Evolutionary conservation across 2,329 filamentous ascomycete species (phyloP).

Genomic region (Exutisphaerella laricina): DNA sequence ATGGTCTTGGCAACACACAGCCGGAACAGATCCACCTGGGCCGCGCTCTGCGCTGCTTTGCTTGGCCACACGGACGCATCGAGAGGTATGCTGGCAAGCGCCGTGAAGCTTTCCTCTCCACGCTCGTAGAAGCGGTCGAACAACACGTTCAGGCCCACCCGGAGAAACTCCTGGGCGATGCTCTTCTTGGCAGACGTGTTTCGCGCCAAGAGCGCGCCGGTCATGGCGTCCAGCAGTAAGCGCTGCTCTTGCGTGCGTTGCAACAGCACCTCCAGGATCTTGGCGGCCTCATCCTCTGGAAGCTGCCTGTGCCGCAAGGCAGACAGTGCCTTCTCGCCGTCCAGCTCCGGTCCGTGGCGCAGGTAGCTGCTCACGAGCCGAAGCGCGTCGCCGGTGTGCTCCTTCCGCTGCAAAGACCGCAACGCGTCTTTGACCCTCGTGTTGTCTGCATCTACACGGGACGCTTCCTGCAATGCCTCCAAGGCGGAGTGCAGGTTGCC

Average conservation of each 20-base stretch:
- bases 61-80: slow-evolving; percentile 40
- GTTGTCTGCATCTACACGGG: slow-evolving; percentile 39
- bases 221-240: slow-evolving; percentile 35
- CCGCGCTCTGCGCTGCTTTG: slow-evolving; percentile 41
- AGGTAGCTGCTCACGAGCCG: slow-evolving; percentile 24
- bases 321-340: slow-evolving; percentile 37
- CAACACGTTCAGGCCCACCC: slow-evolving; percentile 37
- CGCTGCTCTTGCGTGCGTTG: slow-evolving; percentile 33
- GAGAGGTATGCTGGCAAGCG: slow-evolving; percentile 39
- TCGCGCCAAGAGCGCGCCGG: slow-evolving; percentile 30
- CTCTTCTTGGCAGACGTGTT: slow-evolving; percentile 35
- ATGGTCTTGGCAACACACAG: slow-evolving; percentile 83
- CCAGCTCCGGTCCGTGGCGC: slow-evolving; percentile 31
- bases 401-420: slow-evolving; percentile 34
- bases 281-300: slow-evolving; percentile 35
- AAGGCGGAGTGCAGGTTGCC: slow-evolving; percentile 37
- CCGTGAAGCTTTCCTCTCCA: slow-evolving; percentile 43
- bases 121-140: slow-evolving; percentile 42
- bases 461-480: slow-evolving; percentile 41
- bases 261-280: slow-evolving; percentile 40
- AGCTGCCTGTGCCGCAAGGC: slow-evolving; percentile 30
- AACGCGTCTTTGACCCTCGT: slow-evolving; percentile 38
- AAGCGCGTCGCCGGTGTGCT: slow-evolving; percentile 21
- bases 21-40: slow-evolving; percentile 57
- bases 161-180: slow-evolving; percentile 35